These are phyloP conservation scores for Entrophospora sp. DNA, from an alignment of 192 early-diverging fungal genomes.

Conservation along the genomic window DNA sequence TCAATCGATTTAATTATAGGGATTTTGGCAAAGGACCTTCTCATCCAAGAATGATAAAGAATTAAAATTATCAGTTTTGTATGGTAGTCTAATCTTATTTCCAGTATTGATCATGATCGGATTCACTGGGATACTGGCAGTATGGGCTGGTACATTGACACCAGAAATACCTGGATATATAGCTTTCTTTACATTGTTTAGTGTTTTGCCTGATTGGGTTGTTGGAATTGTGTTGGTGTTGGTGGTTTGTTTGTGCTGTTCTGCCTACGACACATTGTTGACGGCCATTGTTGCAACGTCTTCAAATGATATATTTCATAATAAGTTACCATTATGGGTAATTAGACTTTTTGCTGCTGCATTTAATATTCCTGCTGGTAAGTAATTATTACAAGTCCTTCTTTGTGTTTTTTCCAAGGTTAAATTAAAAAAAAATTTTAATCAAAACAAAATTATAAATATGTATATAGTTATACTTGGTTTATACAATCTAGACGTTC, in stretches of 20 bases:
- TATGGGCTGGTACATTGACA: conserved; percentile 49
- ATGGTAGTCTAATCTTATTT: conserved; percentile 46
- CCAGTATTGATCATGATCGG: conserved; percentile 40
- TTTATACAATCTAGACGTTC: conserved; percentile 38
- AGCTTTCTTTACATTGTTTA: conserved; percentile 51
- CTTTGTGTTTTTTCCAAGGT: not conserved
- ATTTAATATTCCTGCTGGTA: conserved; percentile 40
- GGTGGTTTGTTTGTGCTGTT: conserved; percentile 49
- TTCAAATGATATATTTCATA: conserved; percentile 37
- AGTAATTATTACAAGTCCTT: not conserved
- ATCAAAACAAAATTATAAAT: not conserved
- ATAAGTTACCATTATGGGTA: conserved; percentile 16
- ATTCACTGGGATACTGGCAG: conserved; percentile 49
- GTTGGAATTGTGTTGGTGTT: conserved; percentile 45
- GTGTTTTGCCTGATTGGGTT: conserved; percentile 45
- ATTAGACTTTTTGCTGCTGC: conserved; percentile 11
- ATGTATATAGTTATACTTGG: conserved; percentile 29
- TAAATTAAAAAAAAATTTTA: not conserved
- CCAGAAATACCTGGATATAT: conserved; percentile 31
- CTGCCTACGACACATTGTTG: conserved; percentile 57
- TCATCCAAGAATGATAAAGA: conserved; percentile 47
- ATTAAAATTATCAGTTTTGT: conserved; percentile 35
- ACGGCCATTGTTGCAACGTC: conserved; percentile 48
- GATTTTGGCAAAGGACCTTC: conserved; percentile 63
- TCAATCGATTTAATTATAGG: no score